These are phyloP conservation scores for Colletotrichum viniferum DNA, from an alignment of 2,329 filamentous ascomycete species.

Conservation along the genomic window DNA sequence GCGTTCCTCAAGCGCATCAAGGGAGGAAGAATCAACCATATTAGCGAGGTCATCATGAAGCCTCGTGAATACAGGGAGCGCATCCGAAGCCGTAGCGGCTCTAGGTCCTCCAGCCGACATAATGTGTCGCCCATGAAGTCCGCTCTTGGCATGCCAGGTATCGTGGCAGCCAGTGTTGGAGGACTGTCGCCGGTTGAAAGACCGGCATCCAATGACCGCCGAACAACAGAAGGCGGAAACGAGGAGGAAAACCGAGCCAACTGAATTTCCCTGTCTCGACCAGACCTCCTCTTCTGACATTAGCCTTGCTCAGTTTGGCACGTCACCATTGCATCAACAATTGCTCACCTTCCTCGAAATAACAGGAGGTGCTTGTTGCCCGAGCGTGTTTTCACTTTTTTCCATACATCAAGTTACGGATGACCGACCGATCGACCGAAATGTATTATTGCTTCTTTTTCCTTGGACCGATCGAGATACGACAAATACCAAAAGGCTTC, in stretches of 20 bases:
- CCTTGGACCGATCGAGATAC: neutral
- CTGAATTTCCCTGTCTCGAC: neutral
- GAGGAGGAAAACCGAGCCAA: neutral
- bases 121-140: constrained; percentile 22
- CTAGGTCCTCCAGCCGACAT: constrained; percentile 18
- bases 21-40: constrained; percentile 63
- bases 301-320: neutral
- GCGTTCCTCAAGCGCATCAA: constrained; percentile 65
- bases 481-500: neutral
- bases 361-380: neutral
- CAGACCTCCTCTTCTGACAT: neutral
- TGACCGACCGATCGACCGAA: neutral
- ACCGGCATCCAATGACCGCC: neutral
- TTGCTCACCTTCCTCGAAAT: neutral
- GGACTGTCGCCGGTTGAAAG: constrained; percentile 20
- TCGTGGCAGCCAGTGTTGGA: constrained; percentile 24
- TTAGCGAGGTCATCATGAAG: constrained; percentile 62
- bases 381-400: neutral
- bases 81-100: constrained; percentile 20
- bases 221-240: neutral
- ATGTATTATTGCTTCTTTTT: neutral
- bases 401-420: neutral
- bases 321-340: neutral
- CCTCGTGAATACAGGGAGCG: constrained; percentile 48
- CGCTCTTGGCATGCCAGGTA: constrained; percentile 24